Conservation (phyloP, 306 rosid genomes). For the Rosa persica region DNA sequence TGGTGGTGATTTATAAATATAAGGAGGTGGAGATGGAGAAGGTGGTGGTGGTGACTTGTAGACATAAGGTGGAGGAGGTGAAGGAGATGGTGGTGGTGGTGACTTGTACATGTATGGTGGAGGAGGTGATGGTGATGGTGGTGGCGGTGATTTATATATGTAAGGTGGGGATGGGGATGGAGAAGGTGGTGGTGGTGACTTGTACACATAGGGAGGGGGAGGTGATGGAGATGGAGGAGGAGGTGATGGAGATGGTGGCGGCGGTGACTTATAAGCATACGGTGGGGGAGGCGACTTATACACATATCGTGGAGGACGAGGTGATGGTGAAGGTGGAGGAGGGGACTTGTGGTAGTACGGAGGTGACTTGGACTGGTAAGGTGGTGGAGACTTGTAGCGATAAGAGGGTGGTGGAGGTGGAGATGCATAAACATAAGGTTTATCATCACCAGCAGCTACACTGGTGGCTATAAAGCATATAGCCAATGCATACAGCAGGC, state of each 20-base stretch:
- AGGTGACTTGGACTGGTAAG: background rate
- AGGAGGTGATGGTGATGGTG: slow-evolving; percentile 7
- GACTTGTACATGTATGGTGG: background rate
- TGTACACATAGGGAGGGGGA: background rate
- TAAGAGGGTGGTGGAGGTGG: slow-evolving; percentile 25
- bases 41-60: slow-evolving; percentile 13
- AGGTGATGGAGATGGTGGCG: background rate
- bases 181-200: slow-evolving; percentile 1
- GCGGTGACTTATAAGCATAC: background rate
- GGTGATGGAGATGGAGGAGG: background rate
- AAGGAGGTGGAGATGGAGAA: background rate
- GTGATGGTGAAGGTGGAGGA: background rate
- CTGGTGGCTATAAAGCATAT: slow-evolving; percentile 27
- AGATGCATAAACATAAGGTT: slow-evolving; percentile 24
- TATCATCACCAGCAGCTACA: slow-evolving; percentile 27
- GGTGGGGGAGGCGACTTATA: background rate
- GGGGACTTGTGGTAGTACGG: slow-evolving; percentile 22
- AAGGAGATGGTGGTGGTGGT: background rate
- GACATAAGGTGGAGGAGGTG: slow-evolving; percentile 1
- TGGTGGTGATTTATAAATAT: background rate
- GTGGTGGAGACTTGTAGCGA: background rate
- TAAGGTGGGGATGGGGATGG: background rate
- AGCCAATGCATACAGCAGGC: slow-evolving; percentile 25
- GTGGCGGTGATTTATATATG: slow-evolving; percentile 15
- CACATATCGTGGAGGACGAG: background rate